Conservation (phyloP, 208 protist genomes). For the Kentomonas sorsogonicus region DNA sequence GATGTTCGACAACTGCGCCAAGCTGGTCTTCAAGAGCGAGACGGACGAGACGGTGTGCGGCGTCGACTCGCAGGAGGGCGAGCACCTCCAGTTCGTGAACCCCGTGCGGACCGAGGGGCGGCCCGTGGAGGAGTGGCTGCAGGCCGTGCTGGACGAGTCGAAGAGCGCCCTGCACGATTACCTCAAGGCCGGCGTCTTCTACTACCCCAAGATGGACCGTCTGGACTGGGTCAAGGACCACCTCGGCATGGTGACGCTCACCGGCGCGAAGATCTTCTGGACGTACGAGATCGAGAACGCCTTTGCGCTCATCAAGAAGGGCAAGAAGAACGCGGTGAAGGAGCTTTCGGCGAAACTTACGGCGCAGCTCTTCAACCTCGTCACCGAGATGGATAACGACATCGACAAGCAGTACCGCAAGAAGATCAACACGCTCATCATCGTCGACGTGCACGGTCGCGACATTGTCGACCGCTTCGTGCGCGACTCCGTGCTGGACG, state of each 20-base stretch:
- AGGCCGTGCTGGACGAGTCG: constrained; percentile 94
- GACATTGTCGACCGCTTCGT: constrained; percentile 99
- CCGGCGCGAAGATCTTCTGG: constrained; percentile 98
- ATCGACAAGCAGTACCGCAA: constrained; percentile 91
- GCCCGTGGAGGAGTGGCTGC: constrained; percentile 98
- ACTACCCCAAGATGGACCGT: constrained; percentile 93
- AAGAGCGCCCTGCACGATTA: constrained; percentile 89
- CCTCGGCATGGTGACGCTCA: constrained; percentile 95
- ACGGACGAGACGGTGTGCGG: constrained; percentile 90
- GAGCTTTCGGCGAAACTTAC: constrained; percentile 87
- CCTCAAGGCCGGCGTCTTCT: constrained; percentile 96
- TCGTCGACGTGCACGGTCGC: constrained; percentile 99
- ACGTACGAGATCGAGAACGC: constrained; percentile 97
- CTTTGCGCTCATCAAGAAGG: constrained; percentile 90
- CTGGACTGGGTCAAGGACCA: constrained; percentile 95
- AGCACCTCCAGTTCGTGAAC: constrained; percentile 90
- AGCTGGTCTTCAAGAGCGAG: constrained; percentile 93
- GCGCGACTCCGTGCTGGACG: constrained; percentile 96
- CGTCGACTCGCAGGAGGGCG: constrained; percentile 95
- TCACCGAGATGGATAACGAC: constrained; percentile 93
- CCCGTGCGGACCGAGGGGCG: constrained; percentile 84
- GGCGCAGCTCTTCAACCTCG: constrained; percentile 94
- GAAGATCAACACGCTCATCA: constrained; percentile 99
- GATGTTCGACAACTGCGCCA: constrained; percentile 97
- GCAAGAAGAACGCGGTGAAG: constrained; percentile 97